Percentiles rank a stretch among this genome's conserved stretches.
Evolutionary conservation across 768 basidiomycete genomes (phyloP).

Genomic region (Rossbeevera mucosa): DNA sequence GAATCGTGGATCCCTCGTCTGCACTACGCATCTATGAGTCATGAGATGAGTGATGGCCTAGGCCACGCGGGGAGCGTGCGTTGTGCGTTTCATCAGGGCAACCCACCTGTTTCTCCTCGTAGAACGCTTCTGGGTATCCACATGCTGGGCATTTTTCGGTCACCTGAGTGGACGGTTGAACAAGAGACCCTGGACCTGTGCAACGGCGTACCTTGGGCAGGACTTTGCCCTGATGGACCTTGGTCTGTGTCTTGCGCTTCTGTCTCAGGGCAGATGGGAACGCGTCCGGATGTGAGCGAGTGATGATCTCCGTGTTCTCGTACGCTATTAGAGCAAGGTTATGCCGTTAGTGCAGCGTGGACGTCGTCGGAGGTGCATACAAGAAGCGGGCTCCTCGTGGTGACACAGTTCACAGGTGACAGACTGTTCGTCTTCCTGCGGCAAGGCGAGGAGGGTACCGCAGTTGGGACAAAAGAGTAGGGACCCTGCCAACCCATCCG

Average conservation of each 20-base stretch:
- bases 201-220: slow-evolving; percentile 55
- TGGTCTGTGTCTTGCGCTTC: slow-evolving; percentile 86
- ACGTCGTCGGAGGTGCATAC: slow-evolving; percentile 46
- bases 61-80: neutral
- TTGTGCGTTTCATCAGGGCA: neutral
- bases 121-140: slow-evolving; percentile 79
- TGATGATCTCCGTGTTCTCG: slow-evolving; percentile 85
- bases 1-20: slow-evolving; percentile 91
- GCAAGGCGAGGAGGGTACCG: slow-evolving; percentile 82
- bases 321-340: slow-evolving; percentile 53
- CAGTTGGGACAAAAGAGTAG: slow-evolving; percentile 93
- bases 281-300: slow-evolving; percentile 88
- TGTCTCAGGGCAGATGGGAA: slow-evolving; percentile 88
- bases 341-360: neutral
- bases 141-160: slow-evolving; percentile 88
- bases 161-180: slow-evolving; percentile 44
- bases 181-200: slow-evolving; percentile 21
- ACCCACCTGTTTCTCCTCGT: slow-evolving; percentile 81
- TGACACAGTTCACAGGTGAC: slow-evolving; percentile 88
- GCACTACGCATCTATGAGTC: slow-evolving; percentile 69
- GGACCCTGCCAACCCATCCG: slow-evolving; percentile 52
- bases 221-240: slow-evolving; percentile 66
- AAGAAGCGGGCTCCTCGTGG: slow-evolving; percentile 80
- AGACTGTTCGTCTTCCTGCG: slow-evolving; percentile 64
- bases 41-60: neutral